Evolutionary conservation across 352 stramenopile species (phyloP).

Genomic region (Thraustochytrium sp.): DNA sequence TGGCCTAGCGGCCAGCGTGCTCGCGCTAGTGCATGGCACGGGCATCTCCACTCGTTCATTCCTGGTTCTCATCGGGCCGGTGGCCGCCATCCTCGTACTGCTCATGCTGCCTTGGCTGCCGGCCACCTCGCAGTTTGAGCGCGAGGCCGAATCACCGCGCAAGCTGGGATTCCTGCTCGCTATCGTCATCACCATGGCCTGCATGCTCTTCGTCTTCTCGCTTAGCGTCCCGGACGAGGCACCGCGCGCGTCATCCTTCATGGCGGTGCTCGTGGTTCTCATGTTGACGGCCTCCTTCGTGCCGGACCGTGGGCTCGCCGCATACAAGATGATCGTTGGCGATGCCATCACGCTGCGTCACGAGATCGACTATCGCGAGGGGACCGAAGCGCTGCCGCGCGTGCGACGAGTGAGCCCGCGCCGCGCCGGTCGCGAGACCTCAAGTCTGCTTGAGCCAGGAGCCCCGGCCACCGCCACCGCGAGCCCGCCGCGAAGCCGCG

Average conservation of each 20-base stretch:
- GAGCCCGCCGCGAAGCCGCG: no score
- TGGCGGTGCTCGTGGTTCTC: background rate
- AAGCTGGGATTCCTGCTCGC: background rate
- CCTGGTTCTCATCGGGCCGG: background rate
- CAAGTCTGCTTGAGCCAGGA: no score
- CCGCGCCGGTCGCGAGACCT: no score
- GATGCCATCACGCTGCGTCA: no score
- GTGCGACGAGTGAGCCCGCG: no score
- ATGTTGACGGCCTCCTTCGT: background rate
- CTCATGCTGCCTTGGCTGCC: background rate
- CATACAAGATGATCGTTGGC: no score
- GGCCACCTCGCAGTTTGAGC: background rate
- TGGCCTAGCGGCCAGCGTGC: background rate
- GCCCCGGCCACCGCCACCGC: no score
- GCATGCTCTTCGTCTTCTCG: background rate
- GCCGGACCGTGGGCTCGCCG: background rate
- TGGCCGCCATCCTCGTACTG: background rate
- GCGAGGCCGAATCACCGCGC: background rate
- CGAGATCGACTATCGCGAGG: no score
- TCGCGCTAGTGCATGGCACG: background rate
- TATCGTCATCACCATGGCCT: background rate
- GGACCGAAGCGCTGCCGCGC: no score
- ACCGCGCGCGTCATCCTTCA: no score
- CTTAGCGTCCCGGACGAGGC: background rate
- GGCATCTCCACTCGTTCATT: background rate